Conservation (phyloP, 345 rosid genomes). For the Limnanthes douglasii region DNA sequence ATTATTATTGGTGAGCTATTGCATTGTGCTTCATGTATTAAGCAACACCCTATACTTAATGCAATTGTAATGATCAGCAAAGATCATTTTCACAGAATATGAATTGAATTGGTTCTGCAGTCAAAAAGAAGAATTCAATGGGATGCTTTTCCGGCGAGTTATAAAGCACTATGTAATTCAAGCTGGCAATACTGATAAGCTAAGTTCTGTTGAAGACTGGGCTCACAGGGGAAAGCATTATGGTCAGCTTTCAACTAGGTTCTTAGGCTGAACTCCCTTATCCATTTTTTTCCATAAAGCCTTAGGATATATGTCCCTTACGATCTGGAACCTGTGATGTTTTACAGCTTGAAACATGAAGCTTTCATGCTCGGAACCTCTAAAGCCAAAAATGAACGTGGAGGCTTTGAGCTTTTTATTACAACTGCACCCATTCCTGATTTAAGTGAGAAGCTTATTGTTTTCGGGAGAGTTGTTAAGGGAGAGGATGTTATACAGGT, state of each 20-base stretch:
- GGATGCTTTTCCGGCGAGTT: slow-evolving; percentile 43
- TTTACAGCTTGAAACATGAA: slow-evolving; percentile 42
- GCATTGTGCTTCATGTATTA: neutral
- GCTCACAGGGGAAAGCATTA: slow-evolving; percentile 27
- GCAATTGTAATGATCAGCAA: too few relatives aligned
- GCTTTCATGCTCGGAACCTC: slow-evolving; percentile 65
- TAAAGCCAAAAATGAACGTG: slow-evolving; percentile 25
- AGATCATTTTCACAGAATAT: slow-evolving; percentile 1
- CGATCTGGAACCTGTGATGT: slow-evolving; percentile 2
- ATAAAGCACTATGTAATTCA: slow-evolving; percentile 48
- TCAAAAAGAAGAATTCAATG: slow-evolving; percentile 47
- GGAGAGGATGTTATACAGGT: slow-evolving; percentile 54
- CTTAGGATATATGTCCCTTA: slow-evolving; percentile 1
- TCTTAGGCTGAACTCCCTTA: slow-evolving; percentile 3
- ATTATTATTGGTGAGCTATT: neutral
- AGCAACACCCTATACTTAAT: neutral
- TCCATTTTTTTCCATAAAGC: neutral
- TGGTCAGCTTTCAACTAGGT: slow-evolving; percentile 27
- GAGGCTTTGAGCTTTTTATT: slow-evolving; percentile 47
- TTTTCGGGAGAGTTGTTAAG: slow-evolving; percentile 43
- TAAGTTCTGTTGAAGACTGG: slow-evolving; percentile 44
- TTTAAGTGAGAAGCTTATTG: slow-evolving; percentile 40
- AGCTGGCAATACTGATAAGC: slow-evolving; percentile 26
- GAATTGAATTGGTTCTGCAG: slow-evolving; percentile 18
- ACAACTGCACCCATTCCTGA: slow-evolving; percentile 48